Base-by-base conservation (phyloP, 2,329 filamentous ascomycete genomes). In the Aspergillus fischeri region DNA sequence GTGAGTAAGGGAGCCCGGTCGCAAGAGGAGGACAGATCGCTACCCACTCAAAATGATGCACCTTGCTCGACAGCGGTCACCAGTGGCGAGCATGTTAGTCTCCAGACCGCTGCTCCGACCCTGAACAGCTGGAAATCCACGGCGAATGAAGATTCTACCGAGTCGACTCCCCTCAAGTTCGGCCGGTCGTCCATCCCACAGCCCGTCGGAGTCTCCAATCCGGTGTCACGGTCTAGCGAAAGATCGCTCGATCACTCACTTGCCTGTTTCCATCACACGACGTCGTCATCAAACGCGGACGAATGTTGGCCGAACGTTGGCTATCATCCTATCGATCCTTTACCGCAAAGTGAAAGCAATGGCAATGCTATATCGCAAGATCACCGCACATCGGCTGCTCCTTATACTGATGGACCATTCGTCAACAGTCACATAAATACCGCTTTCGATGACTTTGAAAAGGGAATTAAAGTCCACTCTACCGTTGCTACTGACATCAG, bases 351-450 rank as follows among this genome's bases (percentile, higher is more conserved):
- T 17, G 14, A 38, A 38, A 38, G 14, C 14, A 38, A 17, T 38
- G 14, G 3, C 32, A 38, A 5, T 17, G 11, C 5, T 14, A 35
- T 17, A 45, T 48, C 49, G 20, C 54, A 48, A 9, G 17, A 35
- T 38, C 11, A 32, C 27, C 27, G 21, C 3, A 35, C 14, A 7
- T 42, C 51, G 11, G 8, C 4, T 9, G 49, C 51, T 21, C 51
- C 29, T 27, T 68, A 69, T 47, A 53, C 56, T 2, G 67, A 69
- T 53, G 66, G 65, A 8, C 64, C 66, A 8, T 67, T 67, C 50
- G 54, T 54, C 20, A 60, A 54, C 38, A 49, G 24, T 20, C 51
- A 55, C 9, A 3, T 10, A 24, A 24, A 25, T 10, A 25, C 9
- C 17, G 10, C 20, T 24, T 24, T 47, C 9, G 10, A 11, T 24